A percentile compares a stretch with the other conserved stretches of the same genome.
These are phyloP conservation scores for Coemansia sp. DNA, from an alignment of 192 early-diverging fungal genomes.

Conservation along the genomic window DNA sequence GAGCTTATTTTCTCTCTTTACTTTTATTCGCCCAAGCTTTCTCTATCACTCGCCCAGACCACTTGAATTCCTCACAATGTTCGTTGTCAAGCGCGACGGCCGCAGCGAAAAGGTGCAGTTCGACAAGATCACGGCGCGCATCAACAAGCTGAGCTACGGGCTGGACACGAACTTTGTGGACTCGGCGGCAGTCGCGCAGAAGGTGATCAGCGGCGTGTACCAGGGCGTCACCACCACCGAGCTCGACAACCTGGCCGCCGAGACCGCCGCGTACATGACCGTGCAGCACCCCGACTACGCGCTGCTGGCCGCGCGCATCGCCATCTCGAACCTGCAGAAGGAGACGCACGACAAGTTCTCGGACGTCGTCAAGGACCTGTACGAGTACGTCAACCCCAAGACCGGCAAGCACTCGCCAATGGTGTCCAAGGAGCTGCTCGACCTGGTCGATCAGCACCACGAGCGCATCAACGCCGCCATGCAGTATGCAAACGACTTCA, in stretches of 20 bases:
- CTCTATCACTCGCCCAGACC: too few relatives aligned
- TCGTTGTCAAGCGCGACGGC: constrained; percentile 63
- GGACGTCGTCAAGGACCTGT: constrained; percentile 78
- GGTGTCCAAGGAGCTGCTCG: constrained; percentile 77
- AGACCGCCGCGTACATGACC: constrained; percentile 83
- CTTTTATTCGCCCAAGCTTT: too few relatives aligned
- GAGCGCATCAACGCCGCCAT: constrained; percentile 91
- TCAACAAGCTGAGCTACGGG: constrained; percentile 91
- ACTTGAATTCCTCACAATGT: too few relatives aligned
- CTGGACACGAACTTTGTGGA: constrained; percentile 90
- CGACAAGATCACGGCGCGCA: constrained; percentile 90
- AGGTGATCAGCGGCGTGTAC: constrained; percentile 94
- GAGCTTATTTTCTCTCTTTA: too few relatives aligned
- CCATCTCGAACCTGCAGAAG: constrained; percentile 90
- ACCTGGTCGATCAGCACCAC: constrained; percentile 63
- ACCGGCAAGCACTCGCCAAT: constrained; percentile 81
- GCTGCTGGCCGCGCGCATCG: constrained; percentile 91
- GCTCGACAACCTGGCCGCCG: constrained; percentile 94
- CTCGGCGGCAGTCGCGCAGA: constrained; percentile 83
- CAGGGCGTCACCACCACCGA: constrained; percentile 95
- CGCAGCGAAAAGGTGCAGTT: constrained; percentile 91
- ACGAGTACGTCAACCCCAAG: constrained; percentile 87
- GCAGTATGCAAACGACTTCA: constrained; percentile 96
- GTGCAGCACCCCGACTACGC: constrained; percentile 96
- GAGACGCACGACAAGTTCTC: constrained; percentile 79